Base-by-base conservation (phyloP, 768 basidiomycete species). In the Podaxis sp. region DNA sequence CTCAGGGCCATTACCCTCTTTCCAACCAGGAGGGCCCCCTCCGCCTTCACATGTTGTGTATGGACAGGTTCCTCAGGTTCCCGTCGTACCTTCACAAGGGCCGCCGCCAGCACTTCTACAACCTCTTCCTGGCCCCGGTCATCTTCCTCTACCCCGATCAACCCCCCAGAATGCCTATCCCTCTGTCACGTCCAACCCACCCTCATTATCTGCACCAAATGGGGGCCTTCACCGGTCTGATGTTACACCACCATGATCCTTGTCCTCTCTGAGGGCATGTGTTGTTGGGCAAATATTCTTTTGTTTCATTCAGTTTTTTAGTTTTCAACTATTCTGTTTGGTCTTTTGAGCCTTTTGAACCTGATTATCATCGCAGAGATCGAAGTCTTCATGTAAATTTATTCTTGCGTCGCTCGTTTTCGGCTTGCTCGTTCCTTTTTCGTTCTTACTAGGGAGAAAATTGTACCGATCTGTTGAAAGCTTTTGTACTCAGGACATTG, bases 31-130 rank as follows among this genome's bases (percentile, higher is more conserved):
- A 51, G 81, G 73, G 7, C 78, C 82, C 18, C 78, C 82, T 23
- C 77, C 81, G 63, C 74, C 79, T 55, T 53, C 78, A 77, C 53
- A 72, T 78, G 77, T 83, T 28, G 66, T 72, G 14, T 88, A 86
- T 68, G 75, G 74, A 21, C 83, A 83, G 67, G 75, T 74, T n/a
- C 74, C 77, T 25, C 73, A 79, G 27, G 72, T 77, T 32, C 69
- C 79, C 50, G 42, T 62, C 64, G 57, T 68, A 57, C 61, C 62
- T 25, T 72, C 75, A 36, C 74, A 78, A 65, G 80, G 80, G 52
- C 77, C 80, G 4, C 76, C 82, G 14, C 76, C 81, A 21, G 76
- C 79, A 37, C 61, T 79, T 14, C 73, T 83, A 57, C 78, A 79
- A 40, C 82, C 69, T 21, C 78, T 74, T 13, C 72, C 74, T 4